Conservation (phyloP, 1,139 yeast genomes). For the Diutina sp. region DNA sequence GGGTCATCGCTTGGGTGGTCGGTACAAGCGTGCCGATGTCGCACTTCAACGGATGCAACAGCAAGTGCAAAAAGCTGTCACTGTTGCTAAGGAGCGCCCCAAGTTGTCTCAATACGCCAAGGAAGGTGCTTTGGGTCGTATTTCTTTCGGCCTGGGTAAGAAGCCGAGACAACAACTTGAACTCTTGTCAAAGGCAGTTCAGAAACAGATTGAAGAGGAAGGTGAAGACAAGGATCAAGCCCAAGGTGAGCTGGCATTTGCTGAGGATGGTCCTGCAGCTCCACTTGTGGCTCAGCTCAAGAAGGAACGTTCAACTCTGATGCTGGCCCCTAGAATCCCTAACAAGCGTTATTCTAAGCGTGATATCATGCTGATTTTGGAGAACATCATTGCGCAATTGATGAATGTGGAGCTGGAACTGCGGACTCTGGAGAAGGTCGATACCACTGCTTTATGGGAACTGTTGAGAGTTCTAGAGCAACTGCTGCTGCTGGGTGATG, state of each 20-base stretch:
- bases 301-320: constrained; percentile 12
- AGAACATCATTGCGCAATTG: constrained; percentile 66
- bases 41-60: constrained; percentile 97
- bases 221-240: constrained; percentile 14
- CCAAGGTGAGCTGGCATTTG: constrained; percentile 7
- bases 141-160: constrained; percentile 69
- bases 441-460: constrained; percentile 60
- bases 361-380: constrained; percentile 47
- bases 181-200: constrained; percentile 43
- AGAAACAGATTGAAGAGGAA: constrained; percentile 26
- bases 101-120: constrained; percentile 58
- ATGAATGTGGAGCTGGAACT: constrained; percentile 76
- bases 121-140: constrained; percentile 88
- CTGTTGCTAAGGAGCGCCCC: constrained; percentile 86
- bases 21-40: constrained; percentile 82
- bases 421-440: constrained; percentile 47
- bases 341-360: constrained; percentile 25
- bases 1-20: constrained; percentile 83
- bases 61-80: constrained; percentile 93
- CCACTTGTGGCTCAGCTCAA: constrained; percentile 5
- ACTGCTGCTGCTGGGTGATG: constrained; percentile 30
- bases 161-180: constrained; percentile 84
- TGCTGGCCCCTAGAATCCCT: constrained; percentile 16
- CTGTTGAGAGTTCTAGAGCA: constrained; percentile 55
- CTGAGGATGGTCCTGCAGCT: constrained; percentile 2